These are phyloP conservation scores for Eremochloa ophiuroides DNA, from an alignment of 176 grass and related monocot species.

Conservation along the genomic window DNA sequence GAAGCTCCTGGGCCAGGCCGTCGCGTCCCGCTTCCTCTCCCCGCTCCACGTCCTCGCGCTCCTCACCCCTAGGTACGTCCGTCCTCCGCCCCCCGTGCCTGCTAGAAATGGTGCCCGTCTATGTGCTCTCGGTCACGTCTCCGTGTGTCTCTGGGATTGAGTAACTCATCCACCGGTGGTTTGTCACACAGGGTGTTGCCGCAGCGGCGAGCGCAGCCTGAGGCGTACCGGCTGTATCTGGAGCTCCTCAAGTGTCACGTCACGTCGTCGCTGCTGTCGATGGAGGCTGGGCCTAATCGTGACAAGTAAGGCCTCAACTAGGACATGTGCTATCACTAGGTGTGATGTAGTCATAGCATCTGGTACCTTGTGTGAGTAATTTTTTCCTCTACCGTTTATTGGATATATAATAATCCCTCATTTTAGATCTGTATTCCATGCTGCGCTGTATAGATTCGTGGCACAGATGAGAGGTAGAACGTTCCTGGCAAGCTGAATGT, in stretches of 20 bases:
- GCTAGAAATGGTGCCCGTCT: neutral
- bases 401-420: neutral
- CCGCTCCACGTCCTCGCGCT: conserved; percentile 86
- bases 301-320: conserved; percentile 56
- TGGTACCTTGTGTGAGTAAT: too few relatives aligned
- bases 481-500: neutral
- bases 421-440: neutral
- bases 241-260: conserved; percentile 64
- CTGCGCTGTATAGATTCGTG: neutral
- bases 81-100: neutral
- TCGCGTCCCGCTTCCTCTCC: conserved; percentile 60
- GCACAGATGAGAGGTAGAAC: neutral
- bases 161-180: neutral
- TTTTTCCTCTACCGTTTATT: neutral
- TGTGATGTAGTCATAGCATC: neutral
- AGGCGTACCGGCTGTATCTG: conserved; percentile 82
- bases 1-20: conserved; percentile 91
- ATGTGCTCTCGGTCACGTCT: neutral
- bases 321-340: neutral
- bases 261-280: conserved; percentile 30
- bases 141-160: neutral
- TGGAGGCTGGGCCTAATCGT: conserved; percentile 42
- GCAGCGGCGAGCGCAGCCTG: conserved; percentile 67
- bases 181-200: conserved; percentile 71
- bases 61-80: conserved; percentile 60